Conservation (phyloP, 345 rosid genomes). For the Firmiana major region DNA sequence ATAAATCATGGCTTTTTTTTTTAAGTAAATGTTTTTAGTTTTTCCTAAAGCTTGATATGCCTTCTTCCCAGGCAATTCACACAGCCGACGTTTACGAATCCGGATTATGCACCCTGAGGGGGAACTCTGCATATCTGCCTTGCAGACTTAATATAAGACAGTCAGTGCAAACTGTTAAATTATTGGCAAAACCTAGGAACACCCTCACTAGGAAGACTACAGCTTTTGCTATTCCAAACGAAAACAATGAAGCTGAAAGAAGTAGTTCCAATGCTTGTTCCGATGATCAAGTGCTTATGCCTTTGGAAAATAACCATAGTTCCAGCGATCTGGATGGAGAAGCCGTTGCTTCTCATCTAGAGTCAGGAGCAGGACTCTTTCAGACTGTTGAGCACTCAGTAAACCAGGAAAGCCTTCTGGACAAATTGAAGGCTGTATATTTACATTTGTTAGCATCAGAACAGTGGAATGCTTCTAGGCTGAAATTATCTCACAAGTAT, state of each 20-base stretch:
- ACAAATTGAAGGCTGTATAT: slow-evolving; percentile 48
- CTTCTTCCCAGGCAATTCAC: slow-evolving; percentile 29
- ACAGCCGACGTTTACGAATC: slow-evolving; percentile 24
- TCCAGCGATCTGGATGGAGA: slow-evolving; percentile 22
- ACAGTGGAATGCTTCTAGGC: slow-evolving; percentile 57
- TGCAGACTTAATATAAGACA: slow-evolving; percentile 11
- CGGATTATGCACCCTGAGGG: slow-evolving; percentile 20
- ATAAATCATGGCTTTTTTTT: neutral
- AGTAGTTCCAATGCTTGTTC: slow-evolving; percentile 23
- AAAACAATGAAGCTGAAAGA: slow-evolving; percentile 28
- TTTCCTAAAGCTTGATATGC: neutral
- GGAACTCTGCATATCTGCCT: slow-evolving; percentile 22
- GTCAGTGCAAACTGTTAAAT: slow-evolving; percentile 11
- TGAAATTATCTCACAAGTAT: slow-evolving; percentile 54
- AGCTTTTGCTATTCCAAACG: slow-evolving; percentile 23
- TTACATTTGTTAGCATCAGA: slow-evolving; percentile 65
- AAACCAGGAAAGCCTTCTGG: slow-evolving; percentile 33
- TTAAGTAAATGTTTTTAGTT: neutral
- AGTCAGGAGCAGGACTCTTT: slow-evolving; percentile 24
- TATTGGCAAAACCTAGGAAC: slow-evolving; percentile 13
- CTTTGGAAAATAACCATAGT: slow-evolving; percentile 23
- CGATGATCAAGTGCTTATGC: slow-evolving; percentile 19
- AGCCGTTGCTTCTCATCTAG: slow-evolving; percentile 18
- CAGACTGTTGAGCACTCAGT: slow-evolving; percentile 19
- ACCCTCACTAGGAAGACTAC: slow-evolving; percentile 19